Percentiles rank a stretch among this genome's conserved stretches.
These are phyloP conservation scores for Wickerhamomyces pijperi DNA, from an alignment of 805 yeast genomes.

Conservation along the genomic window DNA sequence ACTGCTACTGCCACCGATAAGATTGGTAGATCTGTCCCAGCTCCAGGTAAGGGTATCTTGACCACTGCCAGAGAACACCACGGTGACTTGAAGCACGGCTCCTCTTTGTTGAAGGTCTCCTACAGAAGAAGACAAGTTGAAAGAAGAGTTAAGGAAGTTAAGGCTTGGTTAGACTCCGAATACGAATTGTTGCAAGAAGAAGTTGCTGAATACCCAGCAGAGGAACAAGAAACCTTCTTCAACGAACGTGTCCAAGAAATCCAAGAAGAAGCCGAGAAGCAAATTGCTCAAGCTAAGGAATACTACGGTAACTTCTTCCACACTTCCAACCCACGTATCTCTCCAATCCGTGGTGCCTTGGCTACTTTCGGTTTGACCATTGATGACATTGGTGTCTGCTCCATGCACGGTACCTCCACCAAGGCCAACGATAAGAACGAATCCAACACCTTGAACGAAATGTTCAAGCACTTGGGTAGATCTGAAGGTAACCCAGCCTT, in stretches of 20 bases:
- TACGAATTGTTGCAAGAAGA: slow-evolving; percentile 60
- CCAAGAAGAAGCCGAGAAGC: slow-evolving; percentile 72
- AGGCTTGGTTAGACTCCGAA: slow-evolving; percentile 79
- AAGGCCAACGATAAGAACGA: slow-evolving; percentile 98
- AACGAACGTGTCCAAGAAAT: slow-evolving; percentile 83
- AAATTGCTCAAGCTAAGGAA: slow-evolving; percentile 77
- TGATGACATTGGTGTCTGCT: slow-evolving; percentile 93
- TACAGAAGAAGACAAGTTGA: slow-evolving; percentile 90
- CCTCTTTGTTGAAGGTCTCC: slow-evolving; percentile 76
- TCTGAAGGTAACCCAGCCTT: slow-evolving; percentile 94
- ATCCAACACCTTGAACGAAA: slow-evolving; percentile 77
- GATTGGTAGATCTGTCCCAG: slow-evolving; percentile 98
- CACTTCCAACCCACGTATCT: slow-evolving; percentile 83
- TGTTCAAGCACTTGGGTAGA: slow-evolving; percentile 95
- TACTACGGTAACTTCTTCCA: slow-evolving; percentile 96
- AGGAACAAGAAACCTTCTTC: slow-evolving; percentile 48
- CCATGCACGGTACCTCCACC: slow-evolving; percentile 99
- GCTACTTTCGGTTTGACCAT: slow-evolving; percentile 88
- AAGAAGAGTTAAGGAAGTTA: slow-evolving; percentile 66
- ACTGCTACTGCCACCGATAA: slow-evolving; percentile 96
- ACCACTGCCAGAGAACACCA: slow-evolving; percentile 95
- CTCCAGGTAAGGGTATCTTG: slow-evolving; percentile 99
- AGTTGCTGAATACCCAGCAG: slow-evolving; percentile 39
- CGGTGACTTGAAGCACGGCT: slow-evolving; percentile 64
- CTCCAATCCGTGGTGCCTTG: slow-evolving; percentile 94